phyloP scores from a whole-genome alignment of 2,329 filamentous ascomycete species.

The Thyridium curvatum region DNA sequence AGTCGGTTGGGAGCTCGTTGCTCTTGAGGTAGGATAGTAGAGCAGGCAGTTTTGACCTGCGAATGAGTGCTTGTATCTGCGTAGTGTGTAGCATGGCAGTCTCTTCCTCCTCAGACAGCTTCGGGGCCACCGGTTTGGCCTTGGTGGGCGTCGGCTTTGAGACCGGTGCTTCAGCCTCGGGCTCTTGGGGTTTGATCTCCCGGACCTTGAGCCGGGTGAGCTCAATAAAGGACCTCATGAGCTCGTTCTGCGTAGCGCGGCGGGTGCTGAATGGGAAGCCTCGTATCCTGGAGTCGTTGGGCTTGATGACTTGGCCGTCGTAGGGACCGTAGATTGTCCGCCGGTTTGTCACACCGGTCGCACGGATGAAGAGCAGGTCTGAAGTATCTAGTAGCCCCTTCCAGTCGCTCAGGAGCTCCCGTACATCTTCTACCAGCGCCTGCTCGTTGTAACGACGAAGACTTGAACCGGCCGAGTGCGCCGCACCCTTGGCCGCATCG shows the following conservation, averaged over 20 bases:
- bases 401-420: conserved; percentile 77
- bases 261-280: conserved; percentile 92
- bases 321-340: conserved; percentile 87
- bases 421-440: conserved; percentile 82
- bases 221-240: conserved; percentile 92
- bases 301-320: conserved; percentile 75
- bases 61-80: conserved; percentile 81
- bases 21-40: conserved; percentile 76
- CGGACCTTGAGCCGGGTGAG: conserved; percentile 83
- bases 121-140: conserved; percentile 48
- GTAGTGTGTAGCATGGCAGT: conserved; percentile 75
- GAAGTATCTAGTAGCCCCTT: conserved; percentile 76
- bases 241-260: conserved; percentile 84
- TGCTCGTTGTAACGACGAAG: conserved; percentile 92
- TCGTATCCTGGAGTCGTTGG: conserved; percentile 73
- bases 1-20: conserved; percentile 63
- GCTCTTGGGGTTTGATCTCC: conserved; percentile 63
- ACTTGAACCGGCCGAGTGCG: conserved; percentile 87
- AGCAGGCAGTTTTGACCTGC: conserved; percentile 83
- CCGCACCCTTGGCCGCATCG: conserved; percentile 87
- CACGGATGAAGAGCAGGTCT: conserved; percentile 81
- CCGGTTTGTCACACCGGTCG: conserved; percentile 80
- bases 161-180: conserved; percentile 14
- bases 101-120: conserved; percentile 78
- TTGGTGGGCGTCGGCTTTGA: conserved; percentile 37